Conservation (phyloP, 2,329 filamentous ascomycete genomes). For the Aspergillus fructus region DNA sequence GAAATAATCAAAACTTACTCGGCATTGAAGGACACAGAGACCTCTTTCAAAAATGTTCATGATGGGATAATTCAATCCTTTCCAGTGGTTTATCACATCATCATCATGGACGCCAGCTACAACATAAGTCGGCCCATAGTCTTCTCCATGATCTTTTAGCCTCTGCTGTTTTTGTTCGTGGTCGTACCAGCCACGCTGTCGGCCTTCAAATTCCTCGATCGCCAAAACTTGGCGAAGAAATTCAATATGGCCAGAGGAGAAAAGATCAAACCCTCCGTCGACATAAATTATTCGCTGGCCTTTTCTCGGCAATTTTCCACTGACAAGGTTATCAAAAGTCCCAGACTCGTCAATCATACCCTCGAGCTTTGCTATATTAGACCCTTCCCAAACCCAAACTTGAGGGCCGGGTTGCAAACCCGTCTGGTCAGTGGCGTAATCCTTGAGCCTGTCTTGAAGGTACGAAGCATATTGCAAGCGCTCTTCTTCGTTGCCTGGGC, state of each 20-base stretch:
- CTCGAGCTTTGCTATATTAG: slow-evolving; percentile 34
- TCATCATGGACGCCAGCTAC: slow-evolving; percentile 94
- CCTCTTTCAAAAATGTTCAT: slow-evolving; percentile 99
- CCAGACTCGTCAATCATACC: slow-evolving; percentile 59
- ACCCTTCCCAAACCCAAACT: slow-evolving; percentile 76
- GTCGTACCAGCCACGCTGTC: slow-evolving; percentile 70
- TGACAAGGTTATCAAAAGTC: slow-evolving; percentile 65
- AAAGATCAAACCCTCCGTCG: slow-evolving; percentile 94
- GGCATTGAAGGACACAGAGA: slow-evolving; percentile 92
- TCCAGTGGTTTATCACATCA: slow-evolving; percentile 92
- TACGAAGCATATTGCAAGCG: slow-evolving; percentile 61
- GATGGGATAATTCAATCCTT: slow-evolving; percentile 97
- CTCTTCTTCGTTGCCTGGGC: slow-evolving; percentile 68
- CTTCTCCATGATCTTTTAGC: slow-evolving; percentile 61
- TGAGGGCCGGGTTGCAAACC: slow-evolving; percentile 75
- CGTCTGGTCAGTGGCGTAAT: slow-evolving; percentile 85
- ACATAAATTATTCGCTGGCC: slow-evolving; percentile 91
- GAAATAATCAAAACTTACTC: slow-evolving; percentile 53
- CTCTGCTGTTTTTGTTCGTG: slow-evolving; percentile 64
- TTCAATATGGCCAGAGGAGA: slow-evolving; percentile 95
- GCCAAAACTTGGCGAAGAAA: slow-evolving; percentile 78
- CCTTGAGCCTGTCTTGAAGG: slow-evolving; percentile 73
- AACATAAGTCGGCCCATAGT: slow-evolving; percentile 83
- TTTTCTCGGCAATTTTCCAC: slow-evolving; percentile 67
- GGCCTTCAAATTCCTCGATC: slow-evolving; percentile 69